These are phyloP conservation scores for Platanthera guangdongensis DNA, from an alignment of 106 monocot species.

Conservation along the genomic window DNA sequence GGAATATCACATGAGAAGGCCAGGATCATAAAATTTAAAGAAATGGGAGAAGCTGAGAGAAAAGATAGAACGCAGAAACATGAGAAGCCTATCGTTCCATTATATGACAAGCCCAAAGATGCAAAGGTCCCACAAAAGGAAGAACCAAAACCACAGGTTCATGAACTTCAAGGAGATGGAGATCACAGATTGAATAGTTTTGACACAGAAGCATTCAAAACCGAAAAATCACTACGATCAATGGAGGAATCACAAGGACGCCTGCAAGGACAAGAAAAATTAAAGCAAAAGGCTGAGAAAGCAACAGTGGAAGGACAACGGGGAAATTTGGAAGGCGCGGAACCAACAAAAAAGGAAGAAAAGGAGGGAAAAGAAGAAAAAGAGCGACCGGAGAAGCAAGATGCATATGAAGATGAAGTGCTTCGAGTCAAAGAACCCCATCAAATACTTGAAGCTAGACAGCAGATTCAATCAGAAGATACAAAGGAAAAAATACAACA, in stretches of 20 bases:
- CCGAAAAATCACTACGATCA: not conserved
- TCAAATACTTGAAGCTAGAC: not conserved
- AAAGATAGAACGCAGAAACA: not conserved
- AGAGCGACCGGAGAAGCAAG: too few relatives aligned
- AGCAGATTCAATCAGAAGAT: not conserved
- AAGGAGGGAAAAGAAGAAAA: not conserved
- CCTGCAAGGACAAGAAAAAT: not conserved
- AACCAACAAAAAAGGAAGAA: not conserved
- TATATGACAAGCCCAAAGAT: not conserved
- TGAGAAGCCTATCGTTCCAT: not conserved
- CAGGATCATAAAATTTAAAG: not conserved
- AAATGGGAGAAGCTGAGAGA: not conserved
- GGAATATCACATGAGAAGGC: not conserved
- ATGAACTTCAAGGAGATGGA: not conserved
- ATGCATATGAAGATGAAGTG: too few relatives aligned
- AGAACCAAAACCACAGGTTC: not conserved
- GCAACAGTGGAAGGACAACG: not conserved
- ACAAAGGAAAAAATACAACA: not conserved
- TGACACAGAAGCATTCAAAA: not conserved
- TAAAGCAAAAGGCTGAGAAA: not conserved
- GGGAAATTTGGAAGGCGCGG: not conserved
- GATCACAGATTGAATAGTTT: not conserved
- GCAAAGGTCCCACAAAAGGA: not conserved
- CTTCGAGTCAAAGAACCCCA: too few relatives aligned
- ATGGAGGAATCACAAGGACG: not conserved